phyloP scores from a whole-genome alignment of 2,329 filamentous ascomycete genomes.

The Malbranchea zuffiana region DNA sequence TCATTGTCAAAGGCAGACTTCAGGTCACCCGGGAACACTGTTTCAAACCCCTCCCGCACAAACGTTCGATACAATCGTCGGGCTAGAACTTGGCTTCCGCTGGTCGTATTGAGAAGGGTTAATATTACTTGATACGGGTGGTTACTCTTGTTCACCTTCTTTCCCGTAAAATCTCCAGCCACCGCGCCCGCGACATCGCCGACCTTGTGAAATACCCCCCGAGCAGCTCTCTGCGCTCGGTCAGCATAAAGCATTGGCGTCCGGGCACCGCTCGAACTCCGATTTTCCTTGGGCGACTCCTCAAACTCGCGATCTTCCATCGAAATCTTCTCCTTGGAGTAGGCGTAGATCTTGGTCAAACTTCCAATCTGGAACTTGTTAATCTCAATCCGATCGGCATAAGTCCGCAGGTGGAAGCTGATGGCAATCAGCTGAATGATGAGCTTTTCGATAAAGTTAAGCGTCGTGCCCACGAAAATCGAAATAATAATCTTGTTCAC shows the following conservation, averaged over 20 bases:
- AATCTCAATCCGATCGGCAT: constrained; percentile 78
- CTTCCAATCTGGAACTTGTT: constrained; percentile 81
- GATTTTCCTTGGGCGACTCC: constrained; percentile 41
- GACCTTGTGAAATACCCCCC: constrained; percentile 64
- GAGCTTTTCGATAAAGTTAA: constrained; percentile 87
- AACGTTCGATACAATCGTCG: constrained; percentile 82
- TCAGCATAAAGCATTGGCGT: constrained; percentile 64
- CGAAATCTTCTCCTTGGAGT: constrained; percentile 52
- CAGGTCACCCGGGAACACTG: constrained; percentile 67
- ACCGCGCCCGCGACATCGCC: constrained; percentile 76
- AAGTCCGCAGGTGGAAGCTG: constrained; percentile 83
- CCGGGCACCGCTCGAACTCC: constrained; percentile 49
- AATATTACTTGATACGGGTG: constrained; percentile 78
- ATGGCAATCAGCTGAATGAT: constrained; percentile 91
- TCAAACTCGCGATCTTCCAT: constrained; percentile 70
- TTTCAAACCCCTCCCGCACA: constrained; percentile 61
- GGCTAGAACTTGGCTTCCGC: constrained; percentile 70
- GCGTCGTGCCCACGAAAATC: constrained; percentile 63
- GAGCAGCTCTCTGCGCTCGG: constrained; percentile 62
- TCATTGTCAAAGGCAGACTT: constrained; percentile 65
- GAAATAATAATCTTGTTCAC: constrained; percentile 79
- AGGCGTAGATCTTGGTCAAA: constrained; percentile 53
- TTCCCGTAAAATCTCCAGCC: constrained; percentile 84
- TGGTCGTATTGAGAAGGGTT: constrained; percentile 60
- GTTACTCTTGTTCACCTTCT: constrained; percentile 53